A percentile compares a stretch with the other conserved stretches of the same genome.
Evolutionary conservation across 2,329 filamentous ascomycete genomes (phyloP).

Genomic region (Bipolaris gigantea): DNA sequence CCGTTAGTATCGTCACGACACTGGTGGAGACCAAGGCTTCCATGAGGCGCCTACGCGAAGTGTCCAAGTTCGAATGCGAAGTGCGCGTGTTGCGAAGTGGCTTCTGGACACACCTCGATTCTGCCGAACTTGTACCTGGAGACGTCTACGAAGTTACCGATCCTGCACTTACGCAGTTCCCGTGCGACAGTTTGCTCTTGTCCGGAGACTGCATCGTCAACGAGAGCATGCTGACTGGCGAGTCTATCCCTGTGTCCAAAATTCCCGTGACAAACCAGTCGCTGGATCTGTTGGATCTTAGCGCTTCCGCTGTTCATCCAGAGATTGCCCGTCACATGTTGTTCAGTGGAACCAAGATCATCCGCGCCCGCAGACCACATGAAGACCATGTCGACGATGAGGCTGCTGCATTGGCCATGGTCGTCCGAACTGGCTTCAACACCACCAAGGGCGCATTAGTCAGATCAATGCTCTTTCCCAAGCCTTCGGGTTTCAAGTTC

Average conservation of each 20-base stretch:
- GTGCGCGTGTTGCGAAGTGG: slow-evolving; percentile 90
- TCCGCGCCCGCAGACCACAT: slow-evolving; percentile 84
- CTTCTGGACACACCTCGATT: slow-evolving; percentile 90
- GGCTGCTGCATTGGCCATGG: slow-evolving; percentile 86
- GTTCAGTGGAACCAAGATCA: slow-evolving; percentile 93
- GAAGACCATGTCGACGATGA: slow-evolving; percentile 84
- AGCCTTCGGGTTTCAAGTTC: slow-evolving; percentile 97
- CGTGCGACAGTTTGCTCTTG: slow-evolving; percentile 87
- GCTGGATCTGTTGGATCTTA: slow-evolving; percentile 73
- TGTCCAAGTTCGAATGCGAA: slow-evolving; percentile 93
- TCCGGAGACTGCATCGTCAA: slow-evolving; percentile 98
- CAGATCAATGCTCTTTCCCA: slow-evolving; percentile 97
- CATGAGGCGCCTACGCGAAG: slow-evolving; percentile 85
- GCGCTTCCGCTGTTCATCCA: slow-evolving; percentile 78
- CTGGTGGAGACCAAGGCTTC: slow-evolving; percentile 90
- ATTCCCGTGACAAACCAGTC: slow-evolving; percentile 79
- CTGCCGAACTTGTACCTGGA: slow-evolving; percentile 86
- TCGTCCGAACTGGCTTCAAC: slow-evolving; percentile 92
- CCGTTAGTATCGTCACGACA: slow-evolving; percentile 87
- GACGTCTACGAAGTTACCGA: slow-evolving; percentile 98
- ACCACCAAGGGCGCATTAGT: slow-evolving; percentile 96
- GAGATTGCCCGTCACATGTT: slow-evolving; percentile 86
- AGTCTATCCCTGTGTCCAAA: slow-evolving; percentile 97
- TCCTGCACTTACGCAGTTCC: slow-evolving; percentile 82
- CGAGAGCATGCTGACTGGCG: slow-evolving; percentile 97